phyloP scores from a whole-genome alignment of 495 filamentous ascomycete genomes.

The Neurospora sp. region DNA sequence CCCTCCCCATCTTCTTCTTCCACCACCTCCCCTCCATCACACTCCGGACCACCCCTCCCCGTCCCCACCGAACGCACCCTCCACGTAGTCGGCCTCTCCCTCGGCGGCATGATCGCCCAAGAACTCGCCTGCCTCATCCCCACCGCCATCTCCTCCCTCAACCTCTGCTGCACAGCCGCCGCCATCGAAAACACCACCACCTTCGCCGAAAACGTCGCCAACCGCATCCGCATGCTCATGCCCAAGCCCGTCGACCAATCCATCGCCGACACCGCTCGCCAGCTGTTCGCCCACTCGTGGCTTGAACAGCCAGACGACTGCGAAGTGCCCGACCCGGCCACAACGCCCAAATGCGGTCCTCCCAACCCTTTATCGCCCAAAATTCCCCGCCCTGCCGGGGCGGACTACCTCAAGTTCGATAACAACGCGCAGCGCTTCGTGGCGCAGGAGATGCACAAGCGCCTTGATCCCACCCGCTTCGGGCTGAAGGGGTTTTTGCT shows the following conservation, averaged over 20 bases:
- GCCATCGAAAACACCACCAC: conserved; percentile 51
- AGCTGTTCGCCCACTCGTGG: conserved; percentile 52
- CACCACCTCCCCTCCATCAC: background rate
- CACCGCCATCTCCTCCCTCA: conserved; percentile 50
- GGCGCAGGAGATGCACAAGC: conserved; percentile 63
- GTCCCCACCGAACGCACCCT: conserved; percentile 32
- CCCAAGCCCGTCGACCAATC: conserved; percentile 55
- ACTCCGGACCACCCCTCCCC: conserved; percentile 2
- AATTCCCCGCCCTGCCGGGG: conserved; percentile 6
- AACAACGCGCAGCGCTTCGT: conserved; percentile 72
- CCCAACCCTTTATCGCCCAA: background rate
- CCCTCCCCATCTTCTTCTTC: conserved; percentile 5
- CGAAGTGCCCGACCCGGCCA: conserved; percentile 22
- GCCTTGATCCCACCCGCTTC: conserved; percentile 43
- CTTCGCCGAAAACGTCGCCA: conserved; percentile 51
- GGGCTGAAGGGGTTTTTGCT: conserved; percentile 58
- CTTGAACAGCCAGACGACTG: conserved; percentile 52
- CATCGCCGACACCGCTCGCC: conserved; percentile 37
- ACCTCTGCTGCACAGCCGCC: conserved; percentile 64
- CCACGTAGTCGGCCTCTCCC: conserved; percentile 63
- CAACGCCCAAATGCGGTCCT: conserved; percentile 14
- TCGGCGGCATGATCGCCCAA: conserved; percentile 86
- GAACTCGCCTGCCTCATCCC: conserved; percentile 60
- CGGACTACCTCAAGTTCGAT: conserved; percentile 42
- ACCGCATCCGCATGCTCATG: conserved; percentile 57